Conservation (phyloP, 2,329 filamentous ascomycete species). For the Ophiocordyceps australis region DNA sequence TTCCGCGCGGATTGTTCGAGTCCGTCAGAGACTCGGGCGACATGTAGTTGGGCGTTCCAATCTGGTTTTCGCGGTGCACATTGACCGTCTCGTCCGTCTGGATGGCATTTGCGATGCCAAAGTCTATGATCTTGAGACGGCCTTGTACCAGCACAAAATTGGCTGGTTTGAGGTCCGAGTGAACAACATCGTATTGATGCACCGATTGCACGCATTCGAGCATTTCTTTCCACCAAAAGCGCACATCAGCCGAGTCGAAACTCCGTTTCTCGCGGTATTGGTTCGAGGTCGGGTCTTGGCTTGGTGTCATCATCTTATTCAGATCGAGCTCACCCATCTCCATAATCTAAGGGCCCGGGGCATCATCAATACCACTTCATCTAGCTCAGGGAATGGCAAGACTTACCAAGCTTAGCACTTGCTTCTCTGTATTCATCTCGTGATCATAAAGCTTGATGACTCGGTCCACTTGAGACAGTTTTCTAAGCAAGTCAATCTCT, state of each 20-base stretch:
- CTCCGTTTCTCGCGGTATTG: slow-evolving; percentile 53
- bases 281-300: too few species aligned
- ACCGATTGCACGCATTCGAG: slow-evolving; percentile 84
- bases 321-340: slow-evolving; percentile 93
- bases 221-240: slow-evolving; percentile 99
- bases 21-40: slow-evolving; percentile 87
- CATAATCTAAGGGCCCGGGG: slow-evolving; percentile 57
- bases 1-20: slow-evolving; percentile 46
- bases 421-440: slow-evolving; percentile 85
- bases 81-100: slow-evolving; percentile 92
- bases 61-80: slow-evolving; percentile 85
- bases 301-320: slow-evolving; percentile 66
- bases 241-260: slow-evolving; percentile 78
- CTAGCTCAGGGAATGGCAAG: neutral
- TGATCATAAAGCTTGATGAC: slow-evolving; percentile 85
- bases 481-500: slow-evolving; percentile 80
- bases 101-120: slow-evolving; percentile 95
- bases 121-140: slow-evolving; percentile 88
- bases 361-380: too few species aligned
- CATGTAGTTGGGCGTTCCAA: slow-evolving; percentile 98
- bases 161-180: slow-evolving; percentile 90
- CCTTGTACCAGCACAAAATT: slow-evolving; percentile 92
- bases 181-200: slow-evolving; percentile 80
- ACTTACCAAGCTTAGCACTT: slow-evolving; percentile 68
- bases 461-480: slow-evolving; percentile 66